Conservation (phyloP, 495 filamentous ascomycete species). For the Geopyxis carbonaria region DNA sequence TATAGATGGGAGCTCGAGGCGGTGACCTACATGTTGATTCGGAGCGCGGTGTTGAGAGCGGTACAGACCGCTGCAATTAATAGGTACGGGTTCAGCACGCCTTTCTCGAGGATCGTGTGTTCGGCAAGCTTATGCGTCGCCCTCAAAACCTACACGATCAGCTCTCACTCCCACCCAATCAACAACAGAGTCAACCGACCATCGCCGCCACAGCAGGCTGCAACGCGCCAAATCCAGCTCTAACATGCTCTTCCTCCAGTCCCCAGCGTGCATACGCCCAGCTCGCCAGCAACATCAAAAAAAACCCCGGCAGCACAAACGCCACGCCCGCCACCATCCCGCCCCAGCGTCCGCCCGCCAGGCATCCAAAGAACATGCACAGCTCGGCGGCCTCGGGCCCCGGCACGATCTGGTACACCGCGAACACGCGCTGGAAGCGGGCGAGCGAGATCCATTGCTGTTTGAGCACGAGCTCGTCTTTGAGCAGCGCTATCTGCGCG, state of each 20-base stretch:
- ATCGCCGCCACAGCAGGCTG: no score
- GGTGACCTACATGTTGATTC: slow-evolving; percentile 26
- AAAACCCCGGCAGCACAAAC: no score
- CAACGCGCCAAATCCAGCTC: no score
- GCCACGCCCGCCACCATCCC: no score
- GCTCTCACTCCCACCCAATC: neutral
- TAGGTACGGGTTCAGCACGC: slow-evolving; percentile 25
- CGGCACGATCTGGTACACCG: slow-evolving; percentile 28
- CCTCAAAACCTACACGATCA: neutral
- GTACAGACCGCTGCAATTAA: slow-evolving; percentile 26
- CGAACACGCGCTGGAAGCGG: slow-evolving; percentile 28
- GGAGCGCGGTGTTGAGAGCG: slow-evolving; percentile 25
- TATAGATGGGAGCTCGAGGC: neutral
- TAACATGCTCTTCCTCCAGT: no score
- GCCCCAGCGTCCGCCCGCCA: slow-evolving; percentile 25
- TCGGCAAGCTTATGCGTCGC: slow-evolving; percentile 27
- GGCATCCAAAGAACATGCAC: slow-evolving; percentile 29
- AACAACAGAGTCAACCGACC: no score
- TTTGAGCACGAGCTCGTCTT: slow-evolving; percentile 26
- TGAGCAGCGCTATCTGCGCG: slow-evolving; percentile 28
- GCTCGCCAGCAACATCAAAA: no score
- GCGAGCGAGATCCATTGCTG: slow-evolving; percentile 27
- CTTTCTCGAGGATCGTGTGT: slow-evolving; percentile 24
- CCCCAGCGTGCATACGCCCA: no score
- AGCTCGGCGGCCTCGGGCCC: slow-evolving; percentile 27